phyloP scores from a whole-genome alignment of 345 rosid species.

The Populus alba region DNA sequence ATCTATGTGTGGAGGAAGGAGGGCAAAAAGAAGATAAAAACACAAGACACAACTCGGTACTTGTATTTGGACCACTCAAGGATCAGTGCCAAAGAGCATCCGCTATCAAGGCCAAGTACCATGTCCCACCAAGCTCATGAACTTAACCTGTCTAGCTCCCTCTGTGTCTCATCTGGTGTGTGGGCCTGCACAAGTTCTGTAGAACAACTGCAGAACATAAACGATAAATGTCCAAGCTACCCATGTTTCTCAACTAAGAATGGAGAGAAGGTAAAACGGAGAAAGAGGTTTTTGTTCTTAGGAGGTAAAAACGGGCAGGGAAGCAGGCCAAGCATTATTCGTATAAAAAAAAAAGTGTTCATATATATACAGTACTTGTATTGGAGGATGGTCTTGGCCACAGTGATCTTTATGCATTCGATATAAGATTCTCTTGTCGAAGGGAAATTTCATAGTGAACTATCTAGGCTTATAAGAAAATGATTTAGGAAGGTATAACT shows the following conservation, averaged over 20 bases:
- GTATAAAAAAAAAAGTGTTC: too few species aligned
- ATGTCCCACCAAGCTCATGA: not conserved
- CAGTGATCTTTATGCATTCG: not conserved
- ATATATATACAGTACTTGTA: too few species aligned
- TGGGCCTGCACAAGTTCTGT: constrained; percentile 4
- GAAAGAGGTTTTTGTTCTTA: not conserved
- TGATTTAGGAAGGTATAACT: too few species aligned
- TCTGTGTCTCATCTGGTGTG: not conserved
- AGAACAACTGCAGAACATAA: not conserved
- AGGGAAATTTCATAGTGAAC: not conserved
- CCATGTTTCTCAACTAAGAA: not conserved
- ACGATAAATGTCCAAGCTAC: constrained; percentile 4
- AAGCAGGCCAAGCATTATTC: not conserved
- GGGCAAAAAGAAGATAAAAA: constrained; percentile 21
- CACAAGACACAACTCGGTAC: constrained; percentile 13
- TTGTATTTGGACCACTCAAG: constrained; percentile 28
- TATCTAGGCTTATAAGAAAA: not conserved
- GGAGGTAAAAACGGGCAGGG: not conserved
- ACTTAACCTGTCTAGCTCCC: not conserved
- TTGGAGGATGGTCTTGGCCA: not conserved
- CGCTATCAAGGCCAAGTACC: constrained; percentile 16
- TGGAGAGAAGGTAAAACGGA: not conserved
- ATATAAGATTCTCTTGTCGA: constrained; percentile 4
- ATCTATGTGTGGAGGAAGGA: constrained; percentile 20
- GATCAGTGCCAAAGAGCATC: not conserved